phyloP scores from a whole-genome alignment of 805 yeast species.

The Saccharomycopsis javanensis region DNA sequence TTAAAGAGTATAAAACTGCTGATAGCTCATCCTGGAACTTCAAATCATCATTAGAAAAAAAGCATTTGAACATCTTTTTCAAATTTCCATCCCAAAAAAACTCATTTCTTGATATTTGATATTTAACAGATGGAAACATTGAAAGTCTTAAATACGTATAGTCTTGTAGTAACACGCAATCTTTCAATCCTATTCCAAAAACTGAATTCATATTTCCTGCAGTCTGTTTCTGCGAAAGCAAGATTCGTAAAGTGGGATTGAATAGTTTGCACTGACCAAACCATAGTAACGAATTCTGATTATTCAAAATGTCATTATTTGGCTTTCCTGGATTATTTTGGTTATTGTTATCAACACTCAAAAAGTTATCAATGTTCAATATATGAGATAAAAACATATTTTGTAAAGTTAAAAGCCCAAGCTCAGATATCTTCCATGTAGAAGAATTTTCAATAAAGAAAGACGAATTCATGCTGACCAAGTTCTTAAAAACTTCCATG shows the following conservation, averaged over 20 bases:
- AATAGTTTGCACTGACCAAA: neutral
- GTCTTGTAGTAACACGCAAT: neutral
- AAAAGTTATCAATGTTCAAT: neutral
- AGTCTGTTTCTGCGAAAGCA: neutral
- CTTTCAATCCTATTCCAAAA: neutral
- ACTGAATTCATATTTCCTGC: neutral
- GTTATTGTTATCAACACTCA: neutral
- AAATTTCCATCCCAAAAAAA: neutral
- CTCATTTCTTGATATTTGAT: neutral
- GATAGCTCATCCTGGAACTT: neutral
- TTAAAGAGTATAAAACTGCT: neutral
- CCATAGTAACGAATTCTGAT: neutral
- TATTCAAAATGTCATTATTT: neutral
- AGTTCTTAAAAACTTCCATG: slow-evolving; percentile 20
- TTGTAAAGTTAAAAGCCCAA: neutral
- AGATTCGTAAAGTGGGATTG: neutral
- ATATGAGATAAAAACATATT: neutral
- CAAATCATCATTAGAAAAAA: neutral
- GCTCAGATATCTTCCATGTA: neutral
- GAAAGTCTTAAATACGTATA: neutral
- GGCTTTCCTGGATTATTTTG: neutral
- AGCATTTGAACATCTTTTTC: neutral
- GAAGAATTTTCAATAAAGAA: neutral
- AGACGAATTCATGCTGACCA: slow-evolving; percentile 26
- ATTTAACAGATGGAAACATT: neutral